Conservation (phyloP, 441 rosid genomes). For the Mallotus japonicus region DNA sequence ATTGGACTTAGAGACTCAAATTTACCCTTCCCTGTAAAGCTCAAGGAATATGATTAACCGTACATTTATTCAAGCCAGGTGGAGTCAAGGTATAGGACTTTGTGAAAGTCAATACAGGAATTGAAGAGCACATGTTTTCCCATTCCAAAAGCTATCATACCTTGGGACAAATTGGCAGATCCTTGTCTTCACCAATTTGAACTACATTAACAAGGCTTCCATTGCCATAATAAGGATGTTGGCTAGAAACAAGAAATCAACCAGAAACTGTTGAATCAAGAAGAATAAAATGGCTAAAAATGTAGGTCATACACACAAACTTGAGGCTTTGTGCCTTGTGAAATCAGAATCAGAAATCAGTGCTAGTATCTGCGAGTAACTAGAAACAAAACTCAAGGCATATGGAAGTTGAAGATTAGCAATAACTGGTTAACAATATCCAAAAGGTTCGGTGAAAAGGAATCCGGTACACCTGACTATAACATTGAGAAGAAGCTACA, state of each 20-base stretch:
- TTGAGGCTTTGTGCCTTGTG: background rate
- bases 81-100: background rate
- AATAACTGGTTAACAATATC: conserved; percentile 21
- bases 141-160: background rate
- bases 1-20: too few species aligned
- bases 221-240: background rate
- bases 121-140: background rate
- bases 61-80: background rate
- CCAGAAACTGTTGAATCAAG: background rate
- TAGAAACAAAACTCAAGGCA: conserved; percentile 16
- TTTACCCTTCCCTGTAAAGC: background rate
- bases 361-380: conserved; percentile 16
- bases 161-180: too few species aligned
- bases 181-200: background rate
- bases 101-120: background rate
- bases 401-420: conserved; percentile 19
- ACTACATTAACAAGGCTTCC: background rate
- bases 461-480: conserved; percentile 51
- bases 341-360: conserved; percentile 6
- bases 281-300: background rate
- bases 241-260: background rate
- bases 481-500: conserved; percentile 41
- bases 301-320: background rate
- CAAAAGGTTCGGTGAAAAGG: conserved; percentile 68
- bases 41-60: background rate